Conservation (phyloP, 2,329 filamentous ascomycete genomes). For the Penicillium sp. region DNA sequence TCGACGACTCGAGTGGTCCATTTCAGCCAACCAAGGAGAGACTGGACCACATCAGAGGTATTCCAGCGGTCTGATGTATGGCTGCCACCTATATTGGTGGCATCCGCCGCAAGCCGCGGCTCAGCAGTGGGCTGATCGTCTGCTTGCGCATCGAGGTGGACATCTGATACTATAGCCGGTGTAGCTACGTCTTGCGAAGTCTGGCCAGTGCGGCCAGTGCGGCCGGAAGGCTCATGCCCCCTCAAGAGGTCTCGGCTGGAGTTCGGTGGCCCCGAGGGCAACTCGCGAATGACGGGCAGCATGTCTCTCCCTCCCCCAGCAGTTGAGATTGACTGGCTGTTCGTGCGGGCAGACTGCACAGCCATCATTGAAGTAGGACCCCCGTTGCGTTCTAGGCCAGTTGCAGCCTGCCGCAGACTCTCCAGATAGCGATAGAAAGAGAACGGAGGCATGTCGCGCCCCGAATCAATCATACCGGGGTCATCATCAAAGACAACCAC, state of each 20-base stretch:
- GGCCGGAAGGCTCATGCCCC: constrained; percentile 13
- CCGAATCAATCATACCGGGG: constrained; percentile 37
- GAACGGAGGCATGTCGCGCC: constrained; percentile 37
- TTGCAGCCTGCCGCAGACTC: constrained; percentile 30
- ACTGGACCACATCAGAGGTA: constrained; percentile 33
- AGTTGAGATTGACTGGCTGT: not conserved
- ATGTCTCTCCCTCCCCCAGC: constrained; percentile 4
- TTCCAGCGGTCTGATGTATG: constrained; percentile 16
- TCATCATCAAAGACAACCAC: constrained; percentile 44
- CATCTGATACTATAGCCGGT: constrained; percentile 43
- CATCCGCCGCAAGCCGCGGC: not conserved
- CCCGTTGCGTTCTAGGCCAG: constrained; percentile 16
- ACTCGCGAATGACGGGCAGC: constrained; percentile 30
- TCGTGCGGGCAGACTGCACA: constrained; percentile 8
- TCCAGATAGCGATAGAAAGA: constrained; percentile 44
- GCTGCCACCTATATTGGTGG: not conserved
- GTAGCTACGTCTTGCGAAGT: constrained; percentile 33
- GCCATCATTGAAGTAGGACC: constrained; percentile 14
- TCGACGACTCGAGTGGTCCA: constrained; percentile 26
- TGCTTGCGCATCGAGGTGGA: constrained; percentile 41
- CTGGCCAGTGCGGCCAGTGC: constrained; percentile 15
- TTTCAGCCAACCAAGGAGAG: constrained; percentile 40
- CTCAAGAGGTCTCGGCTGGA: constrained; percentile 36
- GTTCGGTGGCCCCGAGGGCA: constrained; percentile 29
- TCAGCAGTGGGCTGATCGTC: constrained; percentile 13